Evolutionary conservation across 495 filamentous ascomycete genomes (phyloP), one percentile per base, ranked within the genome.

Genomic region (Cercophora samala): DNA sequence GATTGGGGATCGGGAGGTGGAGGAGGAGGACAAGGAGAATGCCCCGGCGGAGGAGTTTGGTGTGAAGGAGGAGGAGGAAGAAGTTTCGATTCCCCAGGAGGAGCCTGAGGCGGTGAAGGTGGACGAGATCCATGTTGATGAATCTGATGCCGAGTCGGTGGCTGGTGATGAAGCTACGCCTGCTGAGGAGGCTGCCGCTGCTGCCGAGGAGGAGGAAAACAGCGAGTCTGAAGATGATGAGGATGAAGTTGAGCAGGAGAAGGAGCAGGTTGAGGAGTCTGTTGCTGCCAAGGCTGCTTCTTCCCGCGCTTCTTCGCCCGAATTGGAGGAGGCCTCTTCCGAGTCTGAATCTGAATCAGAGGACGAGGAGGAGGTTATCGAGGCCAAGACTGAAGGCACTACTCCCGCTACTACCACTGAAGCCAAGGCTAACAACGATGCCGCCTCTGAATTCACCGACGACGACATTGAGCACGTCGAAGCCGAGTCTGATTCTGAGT

Each of bases 1-100:
- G 26, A 79, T 80, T 70, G 78, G 77, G 21, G 83, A 84, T 67
- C 84, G 80, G 4, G 83, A 84, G 19, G 64, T 83, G 3, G 68
- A 76, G 25, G 22, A 13, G n/a, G 77, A 78, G 23, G 75, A 79
- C 24, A 79, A 76, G 68, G 76, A 77, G 59, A 69, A 70, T 26
- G 63, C 74, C 26, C 26, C 26, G 26, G 26, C 8, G n/a, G n/a
- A n/a, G 29, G 29, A 32, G 3, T 32, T 32, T 32, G 29, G 29
- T 11, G 37, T 46, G 6, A 46, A 46, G 37, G 37, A 46, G 13
- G 83, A 83, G 32, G 81, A 85, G 64, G 76, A 80, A n/a, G 73
- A 78, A 21, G 65, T 73, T 23, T 59, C 66, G 60, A 66, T 29
- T 17, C 56, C 37, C 19, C 71, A 72, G 11, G 37, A 46, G 29